phyloP scores from a whole-genome alignment of 495 filamentous ascomycete genomes.

The Aspergillus ellipticus region DNA sequence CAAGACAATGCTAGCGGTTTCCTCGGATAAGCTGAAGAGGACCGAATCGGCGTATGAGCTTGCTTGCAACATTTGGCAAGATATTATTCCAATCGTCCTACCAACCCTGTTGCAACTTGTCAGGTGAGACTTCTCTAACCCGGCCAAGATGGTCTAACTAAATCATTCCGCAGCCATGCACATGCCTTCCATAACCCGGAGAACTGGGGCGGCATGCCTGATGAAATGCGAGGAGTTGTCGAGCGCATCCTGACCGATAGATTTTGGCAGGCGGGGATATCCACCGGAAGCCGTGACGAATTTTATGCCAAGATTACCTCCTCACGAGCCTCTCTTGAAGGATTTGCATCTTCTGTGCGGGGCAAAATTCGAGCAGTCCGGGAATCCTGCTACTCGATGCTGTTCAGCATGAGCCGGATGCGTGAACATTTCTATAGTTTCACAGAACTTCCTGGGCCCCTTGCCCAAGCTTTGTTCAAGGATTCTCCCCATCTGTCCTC shows the following conservation, averaged over 20 bases:
- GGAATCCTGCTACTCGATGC: slow-evolving; percentile 87
- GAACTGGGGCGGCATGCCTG: slow-evolving; percentile 77
- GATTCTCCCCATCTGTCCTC: slow-evolving; percentile 82
- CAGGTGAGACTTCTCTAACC: slow-evolving; percentile 46
- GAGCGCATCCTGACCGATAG: slow-evolving; percentile 85
- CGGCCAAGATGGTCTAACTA: neutral
- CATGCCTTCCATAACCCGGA: slow-evolving; percentile 89
- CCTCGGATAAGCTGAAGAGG: slow-evolving; percentile 81
- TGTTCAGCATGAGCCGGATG: slow-evolving; percentile 88
- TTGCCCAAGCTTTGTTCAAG: slow-evolving; percentile 79
- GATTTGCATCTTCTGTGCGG: slow-evolving; percentile 87
- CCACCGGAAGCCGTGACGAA: slow-evolving; percentile 87
- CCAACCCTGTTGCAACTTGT: slow-evolving; percentile 84
- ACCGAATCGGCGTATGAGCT: slow-evolving; percentile 62
- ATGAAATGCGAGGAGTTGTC: slow-evolving; percentile 73
- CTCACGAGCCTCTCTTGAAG: slow-evolving; percentile 86
- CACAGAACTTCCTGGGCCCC: slow-evolving; percentile 72
- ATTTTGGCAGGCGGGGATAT: slow-evolving; percentile 99
- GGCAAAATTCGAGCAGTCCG: slow-evolving; percentile 84
- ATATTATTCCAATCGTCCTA: slow-evolving; percentile 75
- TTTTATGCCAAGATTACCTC: slow-evolving; percentile 89
- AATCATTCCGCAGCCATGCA: slow-evolving; percentile 57
- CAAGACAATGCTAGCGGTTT: slow-evolving; percentile 83
- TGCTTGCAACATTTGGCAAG: slow-evolving; percentile 76
- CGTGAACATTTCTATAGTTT: slow-evolving; percentile 88